Evolutionary conservation across 1,284 basidiomycete species (phyloP).

Genomic region (Marasmius sp.): DNA sequence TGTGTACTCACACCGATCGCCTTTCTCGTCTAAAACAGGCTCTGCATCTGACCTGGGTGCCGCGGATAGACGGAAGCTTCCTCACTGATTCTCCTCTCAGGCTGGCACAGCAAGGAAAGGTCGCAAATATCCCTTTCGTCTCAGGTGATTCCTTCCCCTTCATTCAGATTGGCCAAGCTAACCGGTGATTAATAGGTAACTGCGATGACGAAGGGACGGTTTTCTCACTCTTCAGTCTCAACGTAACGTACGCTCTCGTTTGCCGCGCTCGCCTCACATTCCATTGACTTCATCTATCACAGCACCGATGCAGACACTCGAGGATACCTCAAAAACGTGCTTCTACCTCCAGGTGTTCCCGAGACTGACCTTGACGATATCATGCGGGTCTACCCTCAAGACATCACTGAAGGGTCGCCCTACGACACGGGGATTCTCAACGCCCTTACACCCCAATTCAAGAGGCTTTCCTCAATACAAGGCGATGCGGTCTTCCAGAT

Average conservation of each 20-base stretch:
- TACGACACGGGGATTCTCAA: constrained; percentile 47
- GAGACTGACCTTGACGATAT: constrained; percentile 30
- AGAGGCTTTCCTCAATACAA: constrained; percentile 49
- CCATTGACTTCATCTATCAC: not conserved
- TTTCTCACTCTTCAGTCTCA: constrained; percentile 42
- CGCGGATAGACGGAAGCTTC: constrained; percentile 52
- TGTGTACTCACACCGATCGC: not conserved
- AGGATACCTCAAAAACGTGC: constrained; percentile 34
- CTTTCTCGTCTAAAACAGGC: constrained; percentile 22
- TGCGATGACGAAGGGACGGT: constrained; percentile 55
- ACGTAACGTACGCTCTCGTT: constrained; percentile 37
- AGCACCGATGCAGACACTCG: constrained; percentile 37
- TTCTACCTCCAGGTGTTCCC: constrained; percentile 28
- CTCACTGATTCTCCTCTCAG: constrained; percentile 41
- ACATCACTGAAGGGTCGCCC: constrained; percentile 48
- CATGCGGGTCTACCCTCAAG: constrained; percentile 39
- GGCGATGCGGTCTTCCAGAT: constrained; percentile 58
- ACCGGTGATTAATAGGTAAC: constrained; percentile 27
- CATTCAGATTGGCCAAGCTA: not conserved
- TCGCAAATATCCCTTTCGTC: constrained; percentile 47
- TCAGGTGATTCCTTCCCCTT: constrained; percentile 27
- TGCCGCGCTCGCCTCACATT: not conserved
- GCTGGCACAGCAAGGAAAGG: constrained; percentile 37
- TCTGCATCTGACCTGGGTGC: constrained; percentile 43
- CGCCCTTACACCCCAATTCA: constrained; percentile 48